Percentiles rank a stretch among this genome's conserved stretches.
phyloP scores from a whole-genome alignment of 2,329 filamentous ascomycete species.

The Penicillium sp. region DNA sequence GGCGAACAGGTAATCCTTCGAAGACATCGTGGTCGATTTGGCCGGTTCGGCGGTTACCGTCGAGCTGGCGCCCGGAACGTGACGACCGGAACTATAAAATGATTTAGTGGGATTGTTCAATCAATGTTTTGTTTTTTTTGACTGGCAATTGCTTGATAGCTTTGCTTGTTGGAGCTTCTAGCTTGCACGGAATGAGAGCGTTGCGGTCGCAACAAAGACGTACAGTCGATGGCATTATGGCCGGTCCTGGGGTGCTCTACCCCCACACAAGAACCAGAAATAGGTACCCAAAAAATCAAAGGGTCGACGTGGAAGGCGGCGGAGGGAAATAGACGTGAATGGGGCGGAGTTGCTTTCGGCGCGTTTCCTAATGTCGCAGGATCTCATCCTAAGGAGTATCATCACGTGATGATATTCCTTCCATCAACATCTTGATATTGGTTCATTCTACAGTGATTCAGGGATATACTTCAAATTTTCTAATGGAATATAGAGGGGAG shows the following conservation, averaged over 20 bases:
- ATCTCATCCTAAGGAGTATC: background rate
- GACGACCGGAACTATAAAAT: slow-evolving; percentile 53
- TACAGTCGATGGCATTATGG: slow-evolving; percentile 38
- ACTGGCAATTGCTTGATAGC: background rate
- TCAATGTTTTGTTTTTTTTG: background rate
- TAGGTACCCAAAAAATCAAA: background rate
- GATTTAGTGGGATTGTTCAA: slow-evolving; percentile 12
- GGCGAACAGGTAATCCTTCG: slow-evolving; percentile 79
- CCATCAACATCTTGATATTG: background rate
- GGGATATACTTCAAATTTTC: background rate
- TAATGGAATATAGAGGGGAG: background rate
- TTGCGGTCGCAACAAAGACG: slow-evolving; percentile 19
- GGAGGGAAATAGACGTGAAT: background rate
- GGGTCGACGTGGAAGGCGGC: background rate
- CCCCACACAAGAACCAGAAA: slow-evolving; percentile 6
- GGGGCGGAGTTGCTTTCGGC: background rate
- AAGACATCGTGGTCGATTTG: slow-evolving; percentile 66
- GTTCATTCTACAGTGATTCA: background rate
- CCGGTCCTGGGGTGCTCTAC: slow-evolving; percentile 4
- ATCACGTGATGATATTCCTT: slow-evolving; percentile 15
- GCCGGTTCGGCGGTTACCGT: slow-evolving; percentile 46
- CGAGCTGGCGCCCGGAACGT: slow-evolving; percentile 58
- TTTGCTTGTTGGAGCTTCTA: background rate
- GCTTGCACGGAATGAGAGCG: background rate
- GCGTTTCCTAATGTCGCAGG: background rate